These are phyloP conservation scores for Achaetomium macrosporum DNA, from an alignment of 2,329 filamentous ascomycete genomes.

Conservation along the genomic window DNA sequence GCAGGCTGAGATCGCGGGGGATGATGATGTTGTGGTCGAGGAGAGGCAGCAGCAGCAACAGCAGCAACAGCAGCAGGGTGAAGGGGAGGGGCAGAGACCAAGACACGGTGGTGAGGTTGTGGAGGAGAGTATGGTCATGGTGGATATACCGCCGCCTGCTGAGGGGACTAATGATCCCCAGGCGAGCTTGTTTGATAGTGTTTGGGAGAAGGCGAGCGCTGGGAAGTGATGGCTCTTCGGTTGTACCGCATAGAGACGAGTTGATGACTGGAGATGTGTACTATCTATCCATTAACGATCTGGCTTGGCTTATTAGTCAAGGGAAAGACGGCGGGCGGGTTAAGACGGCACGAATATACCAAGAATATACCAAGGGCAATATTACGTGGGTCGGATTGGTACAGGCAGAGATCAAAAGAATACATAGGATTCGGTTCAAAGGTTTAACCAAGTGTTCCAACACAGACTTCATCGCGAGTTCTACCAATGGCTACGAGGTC, in stretches of 20 bases:
- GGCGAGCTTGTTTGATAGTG: constrained; percentile 54
- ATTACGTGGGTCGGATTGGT: not conserved
- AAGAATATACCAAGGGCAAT: not conserved
- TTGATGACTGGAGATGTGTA: constrained; percentile 6
- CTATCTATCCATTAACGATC: not conserved
- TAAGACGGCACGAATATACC: not conserved
- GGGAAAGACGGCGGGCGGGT: not conserved
- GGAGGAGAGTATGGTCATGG: constrained; percentile 44
- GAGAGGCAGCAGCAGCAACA: not conserved
- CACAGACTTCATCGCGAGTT: too few relatives aligned
- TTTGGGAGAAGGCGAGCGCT: constrained; percentile 58
- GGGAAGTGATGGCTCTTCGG: not conserved
- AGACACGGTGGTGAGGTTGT: constrained; percentile 7
- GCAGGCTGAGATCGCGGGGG: constrained; percentile 54
- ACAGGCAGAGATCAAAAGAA: not conserved
- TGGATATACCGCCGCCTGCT: constrained; percentile 23
- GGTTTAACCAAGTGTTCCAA: too few relatives aligned
- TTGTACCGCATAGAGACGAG: not conserved
- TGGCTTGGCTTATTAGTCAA: not conserved
- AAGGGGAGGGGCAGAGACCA: not conserved
- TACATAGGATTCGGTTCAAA: not conserved
- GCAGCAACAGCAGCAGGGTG: not conserved
- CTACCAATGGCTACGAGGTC: too few relatives aligned
- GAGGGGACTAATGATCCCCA: constrained; percentile 29
- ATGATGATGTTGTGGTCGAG: constrained; percentile 29